These are phyloP conservation scores for Chiua virens DNA, from an alignment of 768 basidiomycete species.

Conservation along the genomic window DNA sequence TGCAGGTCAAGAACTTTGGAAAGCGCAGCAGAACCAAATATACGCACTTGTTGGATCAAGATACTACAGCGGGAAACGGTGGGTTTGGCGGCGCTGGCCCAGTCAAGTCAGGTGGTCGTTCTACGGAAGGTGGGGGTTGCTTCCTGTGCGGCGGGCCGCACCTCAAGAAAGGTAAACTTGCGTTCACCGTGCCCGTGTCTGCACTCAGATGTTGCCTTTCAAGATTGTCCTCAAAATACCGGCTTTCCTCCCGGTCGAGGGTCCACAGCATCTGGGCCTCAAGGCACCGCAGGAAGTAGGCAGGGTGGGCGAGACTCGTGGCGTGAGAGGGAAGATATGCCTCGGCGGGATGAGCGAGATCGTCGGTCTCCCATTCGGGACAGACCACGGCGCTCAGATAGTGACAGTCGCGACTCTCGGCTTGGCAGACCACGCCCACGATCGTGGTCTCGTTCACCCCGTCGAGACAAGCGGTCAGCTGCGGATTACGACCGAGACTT, in stretches of 20 bases:
- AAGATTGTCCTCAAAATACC: constrained; percentile 55
- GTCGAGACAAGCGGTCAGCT: constrained; percentile 22
- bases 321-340: constrained; percentile 30
- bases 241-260: constrained; percentile 34
- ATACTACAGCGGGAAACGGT: constrained; percentile 67
- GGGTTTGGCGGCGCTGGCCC: constrained; percentile 65
- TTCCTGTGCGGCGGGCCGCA: constrained; percentile 95
- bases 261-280: constrained; percentile 32
- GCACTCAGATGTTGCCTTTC: constrained; percentile 1
- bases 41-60: constrained; percentile 93
- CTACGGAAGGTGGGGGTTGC: constrained; percentile 67
- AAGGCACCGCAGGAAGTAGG: constrained; percentile 31
- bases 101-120: constrained; percentile 55
- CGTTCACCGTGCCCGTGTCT: neutral
- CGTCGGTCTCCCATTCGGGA: constrained; percentile 25
- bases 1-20: constrained; percentile 96
- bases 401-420: constrained; percentile 16
- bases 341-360: constrained; percentile 17
- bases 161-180: constrained; percentile 73
- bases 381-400: constrained; percentile 25
- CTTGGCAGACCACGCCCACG: constrained; percentile 22
- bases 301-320: constrained; percentile 39
- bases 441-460: constrained; percentile 36
- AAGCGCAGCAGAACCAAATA: constrained; percentile 94
- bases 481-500: constrained; percentile 35